phyloP scores from a whole-genome alignment of 768 basidiomycete genomes.

The Leccinum pellstonianum region DNA sequence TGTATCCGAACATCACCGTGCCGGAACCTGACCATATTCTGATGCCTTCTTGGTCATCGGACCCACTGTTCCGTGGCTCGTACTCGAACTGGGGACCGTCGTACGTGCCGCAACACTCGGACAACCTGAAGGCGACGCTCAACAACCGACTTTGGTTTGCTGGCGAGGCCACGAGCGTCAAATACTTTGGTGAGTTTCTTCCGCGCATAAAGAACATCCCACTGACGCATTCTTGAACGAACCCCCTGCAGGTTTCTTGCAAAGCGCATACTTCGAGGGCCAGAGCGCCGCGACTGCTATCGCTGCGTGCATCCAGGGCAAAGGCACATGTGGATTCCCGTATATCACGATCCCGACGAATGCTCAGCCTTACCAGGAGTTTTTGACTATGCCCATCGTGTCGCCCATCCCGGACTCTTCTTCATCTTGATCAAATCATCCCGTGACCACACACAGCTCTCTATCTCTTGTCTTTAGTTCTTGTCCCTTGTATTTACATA shows the following conservation, averaged over 20 bases:
- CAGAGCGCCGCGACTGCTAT: slow-evolving; percentile 39
- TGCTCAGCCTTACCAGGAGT: slow-evolving; percentile 32
- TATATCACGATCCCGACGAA: slow-evolving; percentile 31
- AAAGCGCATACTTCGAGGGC: slow-evolving; percentile 61
- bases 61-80: slow-evolving; percentile 45
- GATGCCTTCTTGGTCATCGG: slow-evolving; percentile 52
- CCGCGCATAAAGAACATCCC: background rate
- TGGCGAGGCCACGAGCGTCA: slow-evolving; percentile 57
- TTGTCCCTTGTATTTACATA: background rate
- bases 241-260: slow-evolving; percentile 45
- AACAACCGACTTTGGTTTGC: slow-evolving; percentile 55
- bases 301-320: slow-evolving; percentile 40
- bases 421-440: background rate
- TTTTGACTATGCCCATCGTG: slow-evolving; percentile 10
- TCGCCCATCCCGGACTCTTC: background rate
- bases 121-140: slow-evolving; percentile 57
- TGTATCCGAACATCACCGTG: slow-evolving; percentile 56
- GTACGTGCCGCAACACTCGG: slow-evolving; percentile 50
- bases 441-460: background rate
- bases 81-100: slow-evolving; percentile 73
- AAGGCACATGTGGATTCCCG: slow-evolving; percentile 27
- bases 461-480: background rate
- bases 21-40: slow-evolving; percentile 58
- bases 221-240: background rate
- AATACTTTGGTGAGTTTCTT: slow-evolving; percentile 53